Evolutionary conservation across 2,329 filamentous ascomycete genomes (phyloP).

Genomic region (Penicillium fuscoglaucum): DNA sequence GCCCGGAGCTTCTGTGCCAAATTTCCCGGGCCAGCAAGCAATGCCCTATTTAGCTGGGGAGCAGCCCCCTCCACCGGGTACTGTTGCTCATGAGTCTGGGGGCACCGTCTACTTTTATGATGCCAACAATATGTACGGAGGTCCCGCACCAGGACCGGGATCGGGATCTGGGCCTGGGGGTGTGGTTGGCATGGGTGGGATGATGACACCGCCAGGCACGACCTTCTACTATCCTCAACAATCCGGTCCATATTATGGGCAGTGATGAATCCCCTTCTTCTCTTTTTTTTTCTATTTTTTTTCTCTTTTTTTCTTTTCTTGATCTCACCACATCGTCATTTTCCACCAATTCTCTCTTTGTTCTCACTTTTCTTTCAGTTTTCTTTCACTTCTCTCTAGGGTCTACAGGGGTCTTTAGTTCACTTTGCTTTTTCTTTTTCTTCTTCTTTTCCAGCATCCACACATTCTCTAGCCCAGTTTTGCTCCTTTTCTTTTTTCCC

Average conservation of each 20-base stretch:
- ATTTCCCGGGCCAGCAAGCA: constrained; percentile 57
- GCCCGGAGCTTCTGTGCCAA: constrained; percentile 52
- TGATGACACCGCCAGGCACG: constrained; percentile 66
- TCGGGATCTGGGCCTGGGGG: constrained; percentile 53
- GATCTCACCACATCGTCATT: not conserved
- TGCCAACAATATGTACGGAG: constrained; percentile 62
- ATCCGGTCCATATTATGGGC: constrained; percentile 62
- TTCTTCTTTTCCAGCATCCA: constrained; percentile 2
- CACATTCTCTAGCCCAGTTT: constrained; percentile 12
- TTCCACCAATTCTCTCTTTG: constrained; percentile 1
- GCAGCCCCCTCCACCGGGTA: constrained; percentile 51
- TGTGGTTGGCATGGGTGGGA: constrained; percentile 71
- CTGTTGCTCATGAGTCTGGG: constrained; percentile 82
- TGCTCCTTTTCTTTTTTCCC: not conserved
- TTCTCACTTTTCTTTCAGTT: constrained; percentile 11
- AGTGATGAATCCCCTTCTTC: constrained; percentile 20
- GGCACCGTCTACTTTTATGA: constrained; percentile 97
- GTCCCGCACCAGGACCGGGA: constrained; percentile 21
- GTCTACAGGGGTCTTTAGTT: constrained; percentile 16
- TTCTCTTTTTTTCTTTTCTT: constrained; percentile 9
- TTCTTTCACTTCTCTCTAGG: constrained; percentile 11
- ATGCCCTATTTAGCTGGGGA: constrained; percentile 40
- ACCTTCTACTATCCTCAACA: constrained; percentile 57
- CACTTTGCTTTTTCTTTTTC: constrained; percentile 1
- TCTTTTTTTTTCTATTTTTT: constrained; percentile 9